Percentiles rank a stretch among this genome's conserved stretches.
These are phyloP conservation scores for Xanthoceras sorbifolium DNA, from an alignment of 345 rosid species.

Conservation along the genomic window DNA sequence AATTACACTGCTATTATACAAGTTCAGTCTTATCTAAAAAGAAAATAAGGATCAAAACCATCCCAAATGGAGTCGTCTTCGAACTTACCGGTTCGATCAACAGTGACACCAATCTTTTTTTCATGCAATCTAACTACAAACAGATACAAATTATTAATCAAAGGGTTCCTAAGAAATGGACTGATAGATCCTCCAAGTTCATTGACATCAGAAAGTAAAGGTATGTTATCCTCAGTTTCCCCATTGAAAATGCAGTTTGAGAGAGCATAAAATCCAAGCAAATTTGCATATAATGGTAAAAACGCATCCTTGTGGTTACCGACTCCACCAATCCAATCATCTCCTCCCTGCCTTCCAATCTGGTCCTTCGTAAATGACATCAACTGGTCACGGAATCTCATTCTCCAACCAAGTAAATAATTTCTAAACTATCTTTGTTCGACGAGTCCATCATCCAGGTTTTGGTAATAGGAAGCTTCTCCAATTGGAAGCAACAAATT, in stretches of 20 bases:
- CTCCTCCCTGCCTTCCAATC: conserved; percentile 36
- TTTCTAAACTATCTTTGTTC: conserved; percentile 24
- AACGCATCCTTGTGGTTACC: conserved; percentile 95
- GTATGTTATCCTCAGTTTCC: conserved; percentile 28
- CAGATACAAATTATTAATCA: conserved; percentile 63
- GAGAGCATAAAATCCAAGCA: conserved; percentile 76
- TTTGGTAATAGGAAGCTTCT: conserved; percentile 46
- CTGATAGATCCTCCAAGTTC: conserved; percentile 57
- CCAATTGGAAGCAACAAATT: conserved; percentile 72
- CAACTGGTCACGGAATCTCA: conserved; percentile 54
- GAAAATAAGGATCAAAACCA: conserved; percentile 82
- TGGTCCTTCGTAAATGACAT: conserved; percentile 54
- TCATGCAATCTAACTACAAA: conserved; percentile 54
- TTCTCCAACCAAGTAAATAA: conserved; percentile 61
- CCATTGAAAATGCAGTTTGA: conserved; percentile 57
- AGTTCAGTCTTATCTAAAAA: conserved; percentile 41
- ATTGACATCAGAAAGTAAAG: conserved; percentile 41
- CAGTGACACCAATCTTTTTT: conserved; percentile 25
- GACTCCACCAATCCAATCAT: conserved; percentile 73
- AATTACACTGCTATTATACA: conserved; percentile 21
- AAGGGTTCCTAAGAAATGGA: conserved; percentile 69
- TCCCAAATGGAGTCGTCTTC: conserved; percentile 49
- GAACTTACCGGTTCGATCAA: conserved; percentile 19
- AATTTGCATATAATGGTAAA: conserved; percentile 74
- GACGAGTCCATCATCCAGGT: conserved; percentile 24